Conservation (phyloP, 257 asterid genomes). For the Mitragyna speciosa region DNA sequence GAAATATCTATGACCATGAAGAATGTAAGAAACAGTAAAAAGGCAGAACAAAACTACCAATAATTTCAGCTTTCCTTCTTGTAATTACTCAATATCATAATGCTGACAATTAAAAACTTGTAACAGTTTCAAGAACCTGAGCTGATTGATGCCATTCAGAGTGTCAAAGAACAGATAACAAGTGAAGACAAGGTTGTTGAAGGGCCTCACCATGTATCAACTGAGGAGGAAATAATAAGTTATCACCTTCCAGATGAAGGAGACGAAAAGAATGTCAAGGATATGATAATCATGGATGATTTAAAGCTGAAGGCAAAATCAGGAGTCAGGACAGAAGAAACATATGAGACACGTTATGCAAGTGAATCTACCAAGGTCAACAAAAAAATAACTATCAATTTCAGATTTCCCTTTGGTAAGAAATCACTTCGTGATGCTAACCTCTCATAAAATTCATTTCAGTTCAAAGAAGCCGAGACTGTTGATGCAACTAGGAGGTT, state of each 20-base stretch:
- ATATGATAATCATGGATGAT: constrained; percentile 2
- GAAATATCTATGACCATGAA: not conserved
- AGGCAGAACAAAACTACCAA: not conserved
- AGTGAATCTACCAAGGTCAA: constrained; percentile 22
- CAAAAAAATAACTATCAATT: not conserved
- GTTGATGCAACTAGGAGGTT: not conserved
- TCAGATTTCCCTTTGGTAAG: not conserved
- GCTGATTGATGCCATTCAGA: constrained; percentile 10
- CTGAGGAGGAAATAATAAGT: not conserved
- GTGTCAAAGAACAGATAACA: not conserved
- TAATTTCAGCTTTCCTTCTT: not conserved
- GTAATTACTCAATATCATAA: not conserved
- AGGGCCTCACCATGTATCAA: constrained; percentile 3
- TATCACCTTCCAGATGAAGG: constrained; percentile 1
- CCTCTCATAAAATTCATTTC: not conserved
- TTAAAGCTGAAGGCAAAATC: constrained; percentile 20
- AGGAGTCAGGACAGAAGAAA: constrained; percentile 10
- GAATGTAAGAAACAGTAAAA: not conserved
- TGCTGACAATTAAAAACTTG: not conserved
- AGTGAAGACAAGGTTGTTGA: constrained; percentile 4
- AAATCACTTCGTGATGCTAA: not conserved
- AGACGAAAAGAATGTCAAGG: constrained; percentile 7
- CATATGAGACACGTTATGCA: not conserved
- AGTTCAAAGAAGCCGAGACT: not conserved
- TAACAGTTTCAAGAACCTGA: constrained; percentile 8